Percentiles rank a stretch among this genome's conserved stretches.
Evolutionary conservation across 2,329 filamentous ascomycete genomes (phyloP).

Genomic region (Fusarium incarnatum): DNA sequence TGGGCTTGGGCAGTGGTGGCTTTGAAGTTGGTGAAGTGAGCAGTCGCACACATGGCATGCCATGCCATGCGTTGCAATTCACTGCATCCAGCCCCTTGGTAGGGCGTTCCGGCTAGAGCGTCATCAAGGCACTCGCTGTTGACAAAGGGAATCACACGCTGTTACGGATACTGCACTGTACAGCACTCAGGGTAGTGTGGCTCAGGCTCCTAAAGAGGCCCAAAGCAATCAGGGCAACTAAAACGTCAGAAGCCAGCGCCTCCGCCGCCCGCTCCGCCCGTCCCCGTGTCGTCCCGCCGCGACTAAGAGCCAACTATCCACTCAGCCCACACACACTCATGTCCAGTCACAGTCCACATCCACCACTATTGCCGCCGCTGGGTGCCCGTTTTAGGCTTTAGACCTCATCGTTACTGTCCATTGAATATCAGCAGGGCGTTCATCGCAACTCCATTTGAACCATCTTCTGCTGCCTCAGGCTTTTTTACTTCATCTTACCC

Average conservation of each 20-base stretch:
- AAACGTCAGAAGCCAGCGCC: conserved; percentile 36
- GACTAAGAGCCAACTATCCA: conserved; percentile 43
- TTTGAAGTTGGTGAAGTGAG: conserved; percentile 40
- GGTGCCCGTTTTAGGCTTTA: conserved; percentile 38
- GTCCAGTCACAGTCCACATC: conserved; percentile 40
- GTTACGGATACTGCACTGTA: conserved; percentile 1
- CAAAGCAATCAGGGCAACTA: conserved; percentile 33
- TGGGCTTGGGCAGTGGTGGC: conserved; percentile 38
- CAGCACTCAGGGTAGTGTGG: conserved; percentile 27
- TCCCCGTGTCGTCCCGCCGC: conserved; percentile 40
- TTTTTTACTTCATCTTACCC: conserved; percentile 33
- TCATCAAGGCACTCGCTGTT: conserved; percentile 28
- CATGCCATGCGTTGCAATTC: conserved; percentile 15
- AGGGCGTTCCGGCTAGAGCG: conserved; percentile 37
- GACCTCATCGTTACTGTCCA: conserved; percentile 36
- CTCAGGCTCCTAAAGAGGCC: conserved; percentile 39
- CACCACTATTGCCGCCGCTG: conserved; percentile 37
- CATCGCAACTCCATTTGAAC: conserved; percentile 39
- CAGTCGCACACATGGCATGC: conserved; percentile 24
- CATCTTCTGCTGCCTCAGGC: conserved; percentile 33
- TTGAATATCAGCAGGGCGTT: conserved; percentile 45
- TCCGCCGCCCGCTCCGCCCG: conserved; percentile 38
- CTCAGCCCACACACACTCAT: conserved; percentile 41
- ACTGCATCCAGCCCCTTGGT: conserved; percentile 37
- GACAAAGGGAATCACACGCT: conserved; percentile 23